Evolutionary conservation across 768 basidiomycete species (phyloP).

Genomic region (Fomitopsis pulvina): DNA sequence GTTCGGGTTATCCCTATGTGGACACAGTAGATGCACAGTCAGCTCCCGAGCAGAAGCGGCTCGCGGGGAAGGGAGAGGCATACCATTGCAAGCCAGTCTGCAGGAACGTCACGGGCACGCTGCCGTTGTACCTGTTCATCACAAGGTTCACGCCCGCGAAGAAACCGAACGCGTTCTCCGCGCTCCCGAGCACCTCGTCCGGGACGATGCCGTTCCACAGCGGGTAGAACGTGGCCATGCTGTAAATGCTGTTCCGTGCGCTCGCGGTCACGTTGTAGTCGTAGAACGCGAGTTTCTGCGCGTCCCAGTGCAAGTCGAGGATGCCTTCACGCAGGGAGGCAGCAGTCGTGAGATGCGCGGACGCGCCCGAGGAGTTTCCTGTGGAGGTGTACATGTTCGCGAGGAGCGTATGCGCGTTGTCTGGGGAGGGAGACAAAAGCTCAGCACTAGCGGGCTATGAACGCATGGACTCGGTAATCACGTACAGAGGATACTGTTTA

Average conservation of each 20-base stretch:
- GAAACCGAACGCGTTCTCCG: constrained; percentile 57
- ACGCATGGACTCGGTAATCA: constrained; percentile 12
- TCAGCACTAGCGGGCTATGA: no score
- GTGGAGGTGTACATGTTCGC: constrained; percentile 52
- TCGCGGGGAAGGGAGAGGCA: constrained; percentile 8
- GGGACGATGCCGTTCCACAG: constrained; percentile 87
- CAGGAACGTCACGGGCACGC: constrained; percentile 74
- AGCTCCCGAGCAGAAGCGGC: background rate
- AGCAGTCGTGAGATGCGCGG: constrained; percentile 51
- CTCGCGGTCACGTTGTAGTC: constrained; percentile 79
- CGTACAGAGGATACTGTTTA: constrained; percentile 84
- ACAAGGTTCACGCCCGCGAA: constrained; percentile 76
- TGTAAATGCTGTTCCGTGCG: constrained; percentile 57
- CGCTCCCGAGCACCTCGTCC: constrained; percentile 49
- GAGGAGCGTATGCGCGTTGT: constrained; percentile 56
- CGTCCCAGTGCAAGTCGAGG: constrained; percentile 84
- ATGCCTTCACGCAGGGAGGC: constrained; percentile 57
- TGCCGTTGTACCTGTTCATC: constrained; percentile 82
- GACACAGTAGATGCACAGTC: background rate
- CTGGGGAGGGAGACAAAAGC: constrained; percentile 25
- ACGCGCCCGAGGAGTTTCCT: constrained; percentile 33
- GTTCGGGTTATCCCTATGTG: constrained; percentile 74
- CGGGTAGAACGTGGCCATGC: constrained; percentile 77
- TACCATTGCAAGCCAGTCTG: constrained; percentile 80
- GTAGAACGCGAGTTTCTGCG: constrained; percentile 79